Evolutionary conservation across 768 basidiomycete species (phyloP).

Genomic region (Leccinum uliginosum): DNA sequence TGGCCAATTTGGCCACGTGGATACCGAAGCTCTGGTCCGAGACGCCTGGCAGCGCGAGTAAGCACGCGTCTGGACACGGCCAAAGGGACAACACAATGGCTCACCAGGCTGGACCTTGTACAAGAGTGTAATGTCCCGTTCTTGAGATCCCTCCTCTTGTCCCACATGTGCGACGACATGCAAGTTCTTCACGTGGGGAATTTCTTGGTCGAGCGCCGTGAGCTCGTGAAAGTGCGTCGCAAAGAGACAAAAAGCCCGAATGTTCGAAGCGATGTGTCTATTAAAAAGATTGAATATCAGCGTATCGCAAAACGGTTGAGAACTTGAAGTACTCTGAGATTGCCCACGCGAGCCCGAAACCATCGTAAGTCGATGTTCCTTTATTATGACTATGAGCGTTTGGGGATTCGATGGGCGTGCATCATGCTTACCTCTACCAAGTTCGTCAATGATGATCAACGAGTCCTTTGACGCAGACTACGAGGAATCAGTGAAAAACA

Average conservation of each 20-base stretch:
- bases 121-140: slow-evolving; percentile 76
- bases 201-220: slow-evolving; percentile 84
- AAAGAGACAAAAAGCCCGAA: slow-evolving; percentile 92
- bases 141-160: slow-evolving; percentile 40
- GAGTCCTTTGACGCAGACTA: slow-evolving; percentile 92
- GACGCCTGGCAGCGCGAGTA: slow-evolving; percentile 48
- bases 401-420: neutral
- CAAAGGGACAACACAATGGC: slow-evolving; percentile 12
- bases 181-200: slow-evolving; percentile 85
- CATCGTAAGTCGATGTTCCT: slow-evolving; percentile 97
- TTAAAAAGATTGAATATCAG: neutral
- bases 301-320: neutral
- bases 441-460: slow-evolving; percentile 95
- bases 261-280: slow-evolving; percentile 90
- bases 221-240: slow-evolving; percentile 99
- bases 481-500: neutral
- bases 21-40: slow-evolving; percentile 99
- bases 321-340: slow-evolving; percentile 81
- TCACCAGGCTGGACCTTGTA: slow-evolving; percentile 77
- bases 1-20: slow-evolving; percentile 94
- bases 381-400: slow-evolving; percentile 8
- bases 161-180: slow-evolving; percentile 94
- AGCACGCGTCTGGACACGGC: neutral
- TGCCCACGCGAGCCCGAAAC: slow-evolving; percentile 97
- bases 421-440: slow-evolving; percentile 66